A percentile compares a stretch with the other conserved stretches of the same genome.
phyloP scores from a whole-genome alignment of 2,329 filamentous ascomycete species.

The Periconia digitata region DNA sequence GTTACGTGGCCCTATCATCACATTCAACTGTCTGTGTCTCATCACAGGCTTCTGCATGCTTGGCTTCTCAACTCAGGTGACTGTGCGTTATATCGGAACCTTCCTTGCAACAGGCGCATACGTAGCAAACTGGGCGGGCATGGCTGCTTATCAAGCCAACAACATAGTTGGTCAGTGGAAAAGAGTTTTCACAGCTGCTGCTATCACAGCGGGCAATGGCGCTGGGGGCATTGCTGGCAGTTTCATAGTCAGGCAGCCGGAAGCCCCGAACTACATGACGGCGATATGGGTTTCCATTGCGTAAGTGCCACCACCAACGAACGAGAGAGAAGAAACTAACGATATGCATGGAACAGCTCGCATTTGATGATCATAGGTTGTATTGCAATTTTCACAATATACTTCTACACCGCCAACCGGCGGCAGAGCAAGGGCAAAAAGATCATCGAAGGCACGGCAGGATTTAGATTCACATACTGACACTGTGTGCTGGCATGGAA shows the following conservation, averaged over 20 bases:
- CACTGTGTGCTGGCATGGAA: not conserved
- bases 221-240: constrained; percentile 66
- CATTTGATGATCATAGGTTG: constrained; percentile 61
- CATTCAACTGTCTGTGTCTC: constrained; percentile 64
- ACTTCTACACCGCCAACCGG: constrained; percentile 57
- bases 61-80: constrained; percentile 61
- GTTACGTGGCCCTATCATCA: constrained; percentile 63
- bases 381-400: constrained; percentile 54
- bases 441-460: constrained; percentile 54
- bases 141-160: constrained; percentile 60
- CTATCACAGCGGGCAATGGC: constrained; percentile 63
- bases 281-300: constrained; percentile 69
- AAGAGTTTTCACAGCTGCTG: constrained; percentile 62
- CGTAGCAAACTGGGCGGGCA: constrained; percentile 68
- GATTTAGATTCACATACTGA: constrained; percentile 50
- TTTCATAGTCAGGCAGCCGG: constrained; percentile 63
- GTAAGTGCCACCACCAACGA: constrained; percentile 15
- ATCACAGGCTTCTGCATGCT: constrained; percentile 67
- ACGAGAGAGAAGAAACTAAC: not conserved
- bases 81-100: constrained; percentile 65
- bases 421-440: constrained; percentile 50
- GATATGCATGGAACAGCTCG: constrained; percentile 37
- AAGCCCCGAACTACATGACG: constrained; percentile 65
- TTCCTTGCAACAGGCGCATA: constrained; percentile 69
- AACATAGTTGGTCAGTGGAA: constrained; percentile 60